Evolutionary conservation across 805 yeast species (phyloP).

Genomic region (Wickerhamomyces bisporus): DNA sequence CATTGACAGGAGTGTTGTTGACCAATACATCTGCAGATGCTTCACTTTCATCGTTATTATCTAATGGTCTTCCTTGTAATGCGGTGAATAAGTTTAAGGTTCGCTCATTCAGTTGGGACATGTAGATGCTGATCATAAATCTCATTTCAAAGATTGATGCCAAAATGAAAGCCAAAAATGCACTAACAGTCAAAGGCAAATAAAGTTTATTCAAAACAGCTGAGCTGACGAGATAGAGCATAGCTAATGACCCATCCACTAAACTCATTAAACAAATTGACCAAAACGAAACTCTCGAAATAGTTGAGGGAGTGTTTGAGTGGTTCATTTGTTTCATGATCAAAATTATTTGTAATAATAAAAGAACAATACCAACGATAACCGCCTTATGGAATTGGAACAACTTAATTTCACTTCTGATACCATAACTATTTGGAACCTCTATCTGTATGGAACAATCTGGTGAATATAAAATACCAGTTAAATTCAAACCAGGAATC

Average conservation of each 20-base stretch:
- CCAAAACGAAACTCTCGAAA: conserved; percentile 68
- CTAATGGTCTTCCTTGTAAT: conserved; percentile 53
- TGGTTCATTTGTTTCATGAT: conserved; percentile 59
- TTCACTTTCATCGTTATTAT: conserved; percentile 24
- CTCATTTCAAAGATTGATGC: conserved; percentile 74
- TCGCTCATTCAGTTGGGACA: conserved; percentile 70
- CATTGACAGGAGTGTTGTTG: neutral
- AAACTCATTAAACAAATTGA: conserved; percentile 58
- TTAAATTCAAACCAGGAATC: conserved; percentile 52
- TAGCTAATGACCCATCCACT: conserved; percentile 65
- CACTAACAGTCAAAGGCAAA: conserved; percentile 62
- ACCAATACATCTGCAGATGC: no score
- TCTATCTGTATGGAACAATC: conserved; percentile 70
- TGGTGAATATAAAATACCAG: conserved; percentile 74
- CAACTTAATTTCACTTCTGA: conserved; percentile 46
- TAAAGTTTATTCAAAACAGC: conserved; percentile 52
- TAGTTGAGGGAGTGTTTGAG: conserved; percentile 74
- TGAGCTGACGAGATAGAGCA: conserved; percentile 56
- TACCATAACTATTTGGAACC: conserved; percentile 41
- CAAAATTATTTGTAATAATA: conserved; percentile 26
- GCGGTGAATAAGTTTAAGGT: conserved; percentile 62
- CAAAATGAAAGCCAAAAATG: conserved; percentile 63
- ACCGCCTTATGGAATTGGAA: conserved; percentile 14
- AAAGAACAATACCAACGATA: conserved; percentile 14
- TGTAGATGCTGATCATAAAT: conserved; percentile 59